A percentile compares a stretch with the other conserved stretches of the same genome.
phyloP scores from a whole-genome alignment of 2,329 filamentous ascomycete genomes.

The Cladobotryum mycophilum region DNA sequence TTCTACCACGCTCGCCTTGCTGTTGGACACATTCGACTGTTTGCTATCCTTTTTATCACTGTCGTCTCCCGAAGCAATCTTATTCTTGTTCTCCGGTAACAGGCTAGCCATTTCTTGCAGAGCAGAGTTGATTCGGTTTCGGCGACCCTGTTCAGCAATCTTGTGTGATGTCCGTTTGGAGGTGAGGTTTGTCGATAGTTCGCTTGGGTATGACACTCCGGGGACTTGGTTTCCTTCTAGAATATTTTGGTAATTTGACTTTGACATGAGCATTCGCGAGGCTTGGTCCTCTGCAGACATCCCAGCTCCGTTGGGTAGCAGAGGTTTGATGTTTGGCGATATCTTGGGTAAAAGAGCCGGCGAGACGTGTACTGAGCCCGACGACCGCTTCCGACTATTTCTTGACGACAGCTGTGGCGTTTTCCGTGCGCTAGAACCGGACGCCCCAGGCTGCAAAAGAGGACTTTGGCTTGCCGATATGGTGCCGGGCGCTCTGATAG shows the following conservation, averaged over 20 bases:
- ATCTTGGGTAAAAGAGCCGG: slow-evolving; percentile 84
- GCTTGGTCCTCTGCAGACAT: slow-evolving; percentile 53
- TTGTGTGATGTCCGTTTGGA: slow-evolving; percentile 98
- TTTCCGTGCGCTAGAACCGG: slow-evolving; percentile 41
- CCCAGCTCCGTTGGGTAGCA: slow-evolving; percentile 59
- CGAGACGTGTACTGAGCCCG: slow-evolving; percentile 69
- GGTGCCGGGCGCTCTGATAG: slow-evolving; percentile 36
- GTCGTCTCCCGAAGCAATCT: slow-evolving; percentile 34
- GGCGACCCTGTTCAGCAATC: slow-evolving; percentile 89
- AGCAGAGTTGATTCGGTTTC: slow-evolving; percentile 92
- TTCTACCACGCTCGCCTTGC: slow-evolving; percentile 97
- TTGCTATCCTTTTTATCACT: slow-evolving; percentile 44
- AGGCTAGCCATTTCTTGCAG: slow-evolving; percentile 85
- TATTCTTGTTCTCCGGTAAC: slow-evolving; percentile 54
- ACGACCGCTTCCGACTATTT: slow-evolving; percentile 64
- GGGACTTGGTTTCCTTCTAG: slow-evolving; percentile 87
- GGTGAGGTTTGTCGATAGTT: slow-evolving; percentile 86
- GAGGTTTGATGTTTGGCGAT: slow-evolving; percentile 87
- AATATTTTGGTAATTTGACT: slow-evolving; percentile 98
- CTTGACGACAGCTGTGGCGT: slow-evolving; percentile 52
- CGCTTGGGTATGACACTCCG: slow-evolving; percentile 83
- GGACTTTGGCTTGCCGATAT: slow-evolving; percentile 61
- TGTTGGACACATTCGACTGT: slow-evolving; percentile 57
- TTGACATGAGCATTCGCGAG: slow-evolving; percentile 76
- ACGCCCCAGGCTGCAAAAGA: slow-evolving; percentile 49